These are phyloP conservation scores for Erodium texanum DNA, from an alignment of 441 rosid species.

Conservation along the genomic window DNA sequence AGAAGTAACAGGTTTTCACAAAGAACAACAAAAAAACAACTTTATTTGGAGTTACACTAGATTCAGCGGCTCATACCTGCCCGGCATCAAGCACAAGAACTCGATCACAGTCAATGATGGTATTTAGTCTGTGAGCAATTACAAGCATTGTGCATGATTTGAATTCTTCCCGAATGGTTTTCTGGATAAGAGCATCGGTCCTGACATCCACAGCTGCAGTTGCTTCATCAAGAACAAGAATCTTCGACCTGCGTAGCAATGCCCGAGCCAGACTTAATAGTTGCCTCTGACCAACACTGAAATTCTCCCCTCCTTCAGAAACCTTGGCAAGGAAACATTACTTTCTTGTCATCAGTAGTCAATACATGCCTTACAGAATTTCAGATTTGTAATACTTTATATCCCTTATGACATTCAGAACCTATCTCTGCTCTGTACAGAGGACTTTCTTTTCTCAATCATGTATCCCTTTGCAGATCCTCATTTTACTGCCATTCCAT, in stretches of 20 bases:
- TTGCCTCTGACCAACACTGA: slow-evolving; percentile 94
- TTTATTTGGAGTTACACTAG: background rate
- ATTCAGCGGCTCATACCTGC: slow-evolving; percentile 33
- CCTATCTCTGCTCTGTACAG: background rate
- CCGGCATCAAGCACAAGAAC: slow-evolving; percentile 82
- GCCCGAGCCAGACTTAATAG: slow-evolving; percentile 91
- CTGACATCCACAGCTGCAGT: slow-evolving; percentile 96
- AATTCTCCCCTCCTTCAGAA: slow-evolving; percentile 85
- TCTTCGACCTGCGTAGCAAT: slow-evolving; percentile 76
- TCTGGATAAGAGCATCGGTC: slow-evolving; percentile 90
- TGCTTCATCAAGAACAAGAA: slow-evolving; percentile 96
- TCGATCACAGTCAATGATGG: slow-evolving; percentile 81
- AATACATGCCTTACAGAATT: background rate
- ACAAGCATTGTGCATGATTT: slow-evolving; percentile 90
- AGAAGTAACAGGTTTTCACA: background rate
- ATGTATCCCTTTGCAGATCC: background rate
- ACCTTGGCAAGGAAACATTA: slow-evolving; percentile 32
- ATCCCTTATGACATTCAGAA: background rate
- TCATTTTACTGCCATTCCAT: no score
- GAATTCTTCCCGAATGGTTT: slow-evolving; percentile 88
- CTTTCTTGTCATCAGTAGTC: slow-evolving; percentile 3
- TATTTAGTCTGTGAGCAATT: slow-evolving; percentile 88
- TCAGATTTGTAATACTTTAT: background rate
- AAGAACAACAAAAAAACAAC: background rate
- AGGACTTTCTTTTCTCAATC: slow-evolving; percentile 1